Evolutionary conservation across 495 filamentous ascomycete genomes (phyloP).

Genomic region (Aeminium ludgeri): DNA sequence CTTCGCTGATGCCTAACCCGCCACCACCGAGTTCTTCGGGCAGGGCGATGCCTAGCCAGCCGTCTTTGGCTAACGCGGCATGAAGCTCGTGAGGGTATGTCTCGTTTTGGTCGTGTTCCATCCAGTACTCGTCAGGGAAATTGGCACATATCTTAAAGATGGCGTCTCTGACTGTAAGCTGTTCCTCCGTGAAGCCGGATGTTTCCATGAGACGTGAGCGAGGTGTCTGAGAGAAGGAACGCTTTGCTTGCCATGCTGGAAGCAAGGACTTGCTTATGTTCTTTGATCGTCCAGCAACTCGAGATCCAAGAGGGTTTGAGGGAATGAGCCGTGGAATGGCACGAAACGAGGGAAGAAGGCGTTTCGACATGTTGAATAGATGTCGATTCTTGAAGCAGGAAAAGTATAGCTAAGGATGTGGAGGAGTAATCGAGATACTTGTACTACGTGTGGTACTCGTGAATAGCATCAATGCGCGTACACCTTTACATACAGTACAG

Average conservation of each 20-base stretch:
- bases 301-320: neutral
- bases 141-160: slow-evolving; percentile 49
- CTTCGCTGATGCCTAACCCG: slow-evolving; percentile 63
- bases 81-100: slow-evolving; percentile 59
- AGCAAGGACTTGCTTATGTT: no score
- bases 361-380: neutral
- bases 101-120: slow-evolving; percentile 46
- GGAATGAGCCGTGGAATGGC: slow-evolving; percentile 1
- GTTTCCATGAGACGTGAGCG: slow-evolving; percentile 45
- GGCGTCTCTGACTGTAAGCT: slow-evolving; percentile 54
- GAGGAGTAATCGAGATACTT: no score
- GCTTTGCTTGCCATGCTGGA: neutral
- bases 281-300: neutral
- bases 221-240: slow-evolving; percentile 22
- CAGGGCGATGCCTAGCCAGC: slow-evolving; percentile 70
- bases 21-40: slow-evolving; percentile 55
- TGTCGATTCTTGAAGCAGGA: no score
- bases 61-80: slow-evolving; percentile 54
- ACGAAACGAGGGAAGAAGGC: slow-evolving; percentile 1
- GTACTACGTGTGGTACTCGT: no score
- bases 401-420: no score
- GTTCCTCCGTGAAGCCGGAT: slow-evolving; percentile 52
- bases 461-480: no score
- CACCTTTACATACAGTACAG: no score
- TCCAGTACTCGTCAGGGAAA: slow-evolving; percentile 47